These are phyloP conservation scores for Coccomyxa subellipsoidea DNA, from an alignment of 163 green algal genomes.

Conservation along the genomic window DNA sequence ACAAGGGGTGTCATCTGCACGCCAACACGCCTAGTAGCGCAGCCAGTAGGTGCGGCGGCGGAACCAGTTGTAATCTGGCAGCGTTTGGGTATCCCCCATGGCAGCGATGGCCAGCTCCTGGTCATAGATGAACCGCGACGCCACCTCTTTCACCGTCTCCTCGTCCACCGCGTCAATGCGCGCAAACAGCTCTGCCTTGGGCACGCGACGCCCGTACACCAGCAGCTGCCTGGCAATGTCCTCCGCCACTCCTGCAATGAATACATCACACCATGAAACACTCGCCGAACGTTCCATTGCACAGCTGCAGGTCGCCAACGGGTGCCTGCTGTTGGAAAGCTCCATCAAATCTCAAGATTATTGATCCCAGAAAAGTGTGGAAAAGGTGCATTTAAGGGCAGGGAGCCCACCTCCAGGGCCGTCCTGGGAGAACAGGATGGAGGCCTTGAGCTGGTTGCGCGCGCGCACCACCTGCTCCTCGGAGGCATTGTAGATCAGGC, in stretches of 20 bases:
- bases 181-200: slow-evolving; percentile 95
- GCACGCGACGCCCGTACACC: slow-evolving; percentile 92
- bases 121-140: slow-evolving; percentile 95
- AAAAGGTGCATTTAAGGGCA: background rate
- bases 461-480: slow-evolving; percentile 85
- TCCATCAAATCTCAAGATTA: background rate
- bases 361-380: background rate
- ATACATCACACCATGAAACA: background rate
- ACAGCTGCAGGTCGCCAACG: no score
- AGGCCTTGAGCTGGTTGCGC: slow-evolving; percentile 91
- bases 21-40: background rate
- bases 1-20: background rate
- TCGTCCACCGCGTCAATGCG: slow-evolving; percentile 95
- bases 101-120: slow-evolving; percentile 88
- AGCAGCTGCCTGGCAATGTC: slow-evolving; percentile 91
- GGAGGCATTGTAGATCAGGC: slow-evolving; percentile 82
- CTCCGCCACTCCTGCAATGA: slow-evolving; percentile 55
- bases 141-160: slow-evolving; percentile 82
- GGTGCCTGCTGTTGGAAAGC: no score
- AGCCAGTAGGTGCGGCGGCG: slow-evolving; percentile 61
- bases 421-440: slow-evolving; percentile 79
- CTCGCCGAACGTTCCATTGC: no score
- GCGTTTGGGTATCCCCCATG: slow-evolving; percentile 83
- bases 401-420: slow-evolving; percentile 49
- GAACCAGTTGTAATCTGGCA: slow-evolving; percentile 98